A percentile compares a stretch with the other conserved stretches of the same genome.
Conservation (phyloP, 768 basidiomycete genomes). For the Xerocomus potaroensis region DNA sequence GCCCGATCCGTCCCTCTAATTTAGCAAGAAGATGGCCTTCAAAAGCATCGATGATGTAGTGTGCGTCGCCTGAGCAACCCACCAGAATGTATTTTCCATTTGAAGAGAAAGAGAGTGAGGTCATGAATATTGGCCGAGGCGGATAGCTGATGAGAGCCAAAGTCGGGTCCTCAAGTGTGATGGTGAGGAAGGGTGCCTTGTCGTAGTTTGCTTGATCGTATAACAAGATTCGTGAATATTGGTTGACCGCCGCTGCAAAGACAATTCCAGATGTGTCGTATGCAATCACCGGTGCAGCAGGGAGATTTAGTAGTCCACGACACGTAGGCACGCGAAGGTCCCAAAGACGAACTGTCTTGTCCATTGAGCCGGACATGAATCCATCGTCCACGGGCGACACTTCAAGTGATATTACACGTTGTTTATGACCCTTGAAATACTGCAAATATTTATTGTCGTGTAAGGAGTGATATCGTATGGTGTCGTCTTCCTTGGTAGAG, state of each 20-base stretch:
- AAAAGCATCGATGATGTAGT: conserved; percentile 92
- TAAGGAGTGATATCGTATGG: conserved; percentile 88
- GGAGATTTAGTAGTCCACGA: conserved; percentile 73
- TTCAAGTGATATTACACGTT: conserved; percentile 82
- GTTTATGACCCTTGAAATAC: conserved; percentile 95
- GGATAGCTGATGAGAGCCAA: conserved; percentile 74
- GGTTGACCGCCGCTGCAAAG: conserved; percentile 83
- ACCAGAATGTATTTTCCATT: conserved; percentile 88
- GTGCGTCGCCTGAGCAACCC: conserved; percentile 88
- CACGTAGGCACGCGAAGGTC: conserved; percentile 80
- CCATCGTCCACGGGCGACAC: conserved; percentile 91
- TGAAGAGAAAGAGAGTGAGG: conserved; percentile 84
- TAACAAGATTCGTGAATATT: conserved; percentile 74
- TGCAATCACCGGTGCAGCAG: conserved; percentile 71
- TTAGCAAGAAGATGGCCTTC: conserved; percentile 80
- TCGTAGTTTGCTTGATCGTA: conserved; percentile 87
- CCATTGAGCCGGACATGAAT: conserved; percentile 92
- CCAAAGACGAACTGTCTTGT: conserved; percentile 95
- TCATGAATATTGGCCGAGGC: conserved; percentile 85
- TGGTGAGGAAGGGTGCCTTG: conserved; percentile 86
- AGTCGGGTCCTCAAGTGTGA: conserved; percentile 78
- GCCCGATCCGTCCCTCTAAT: conserved; percentile 77
- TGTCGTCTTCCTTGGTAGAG: conserved; percentile 94
- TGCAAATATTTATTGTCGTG: conserved; percentile 96
- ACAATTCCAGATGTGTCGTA: conserved; percentile 81